Evolutionary conservation across 768 basidiomycete species (phyloP).

Genomic region (Russula sp.): DNA sequence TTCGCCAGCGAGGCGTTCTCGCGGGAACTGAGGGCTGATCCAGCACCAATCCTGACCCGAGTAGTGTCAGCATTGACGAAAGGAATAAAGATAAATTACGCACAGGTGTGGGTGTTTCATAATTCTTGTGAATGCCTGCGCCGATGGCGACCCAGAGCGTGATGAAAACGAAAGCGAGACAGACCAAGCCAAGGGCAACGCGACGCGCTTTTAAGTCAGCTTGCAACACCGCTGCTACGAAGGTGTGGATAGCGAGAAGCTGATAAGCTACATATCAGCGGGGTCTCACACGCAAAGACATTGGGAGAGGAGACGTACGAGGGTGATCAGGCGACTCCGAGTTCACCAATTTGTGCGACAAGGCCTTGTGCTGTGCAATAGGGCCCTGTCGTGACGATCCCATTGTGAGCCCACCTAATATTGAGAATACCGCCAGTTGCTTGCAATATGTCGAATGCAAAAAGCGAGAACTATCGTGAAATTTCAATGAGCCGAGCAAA

Average conservation of each 20-base stretch:
- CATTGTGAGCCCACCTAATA: conserved; percentile 39
- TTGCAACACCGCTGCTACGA: conserved; percentile 41
- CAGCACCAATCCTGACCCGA: conserved; percentile 8
- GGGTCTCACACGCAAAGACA: background rate
- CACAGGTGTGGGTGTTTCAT: conserved; percentile 40
- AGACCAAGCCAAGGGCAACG: conserved; percentile 29
- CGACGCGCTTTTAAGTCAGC: conserved; percentile 35
- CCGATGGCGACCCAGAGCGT: conserved; percentile 40
- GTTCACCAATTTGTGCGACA: conserved; percentile 44
- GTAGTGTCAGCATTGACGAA: background rate
- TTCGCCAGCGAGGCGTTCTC: conserved; percentile 5
- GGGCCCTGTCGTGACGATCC: conserved; percentile 37
- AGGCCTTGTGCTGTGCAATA: conserved; percentile 43
- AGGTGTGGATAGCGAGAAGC: conserved; percentile 43
- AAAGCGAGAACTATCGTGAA: conserved; percentile 32
- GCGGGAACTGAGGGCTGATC: background rate
- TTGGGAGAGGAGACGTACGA: conserved; percentile 35
- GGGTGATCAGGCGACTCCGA: conserved; percentile 44
- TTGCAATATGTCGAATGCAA: conserved; percentile 40
- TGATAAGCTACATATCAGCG: conserved; percentile 33
- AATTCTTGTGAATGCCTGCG: conserved; percentile 31
- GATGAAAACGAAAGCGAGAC: conserved; percentile 15
- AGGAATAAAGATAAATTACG: background rate
- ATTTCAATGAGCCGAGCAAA: conserved; percentile 16
- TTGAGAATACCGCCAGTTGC: conserved; percentile 42